Percentiles rank a stretch among this genome's conserved stretches.
Conservation (phyloP, 805 yeast genomes). For the Millerozyma acaciae region DNA sequence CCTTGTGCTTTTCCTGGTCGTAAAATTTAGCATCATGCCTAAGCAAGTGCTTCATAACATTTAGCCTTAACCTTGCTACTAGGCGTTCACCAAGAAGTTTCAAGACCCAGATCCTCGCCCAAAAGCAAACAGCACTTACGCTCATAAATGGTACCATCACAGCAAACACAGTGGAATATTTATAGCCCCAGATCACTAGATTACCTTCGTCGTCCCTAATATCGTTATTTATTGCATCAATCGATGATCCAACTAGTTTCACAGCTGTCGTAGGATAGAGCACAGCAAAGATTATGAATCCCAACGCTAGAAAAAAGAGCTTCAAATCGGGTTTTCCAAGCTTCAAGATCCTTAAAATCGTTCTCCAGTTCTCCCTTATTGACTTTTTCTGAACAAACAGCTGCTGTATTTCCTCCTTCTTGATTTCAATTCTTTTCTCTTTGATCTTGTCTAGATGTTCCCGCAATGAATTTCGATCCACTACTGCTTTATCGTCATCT, state of each 20-base stretch:
- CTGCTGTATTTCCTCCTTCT: slow-evolving; percentile 33
- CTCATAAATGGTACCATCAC: slow-evolving; percentile 44
- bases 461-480: slow-evolving; percentile 17
- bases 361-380: slow-evolving; percentile 30
- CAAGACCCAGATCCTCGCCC: slow-evolving; percentile 45
- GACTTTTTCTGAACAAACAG: slow-evolving; percentile 23
- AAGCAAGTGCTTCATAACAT: slow-evolving; percentile 40
- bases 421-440: slow-evolving; percentile 19
- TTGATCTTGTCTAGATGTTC: slow-evolving; percentile 28
- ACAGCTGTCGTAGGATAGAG: slow-evolving; percentile 42
- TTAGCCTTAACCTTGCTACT: slow-evolving; percentile 39
- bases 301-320: slow-evolving; percentile 36
- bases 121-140: slow-evolving; percentile 40
- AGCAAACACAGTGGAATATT: slow-evolving; percentile 36
- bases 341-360: slow-evolving; percentile 34
- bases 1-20: slow-evolving; percentile 42
- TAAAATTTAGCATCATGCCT: slow-evolving; percentile 41
- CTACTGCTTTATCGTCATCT: neutral
- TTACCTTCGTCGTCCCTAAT: slow-evolving; percentile 35
- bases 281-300: slow-evolving; percentile 41
- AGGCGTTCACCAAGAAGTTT: slow-evolving; percentile 41
- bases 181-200: slow-evolving; percentile 42
- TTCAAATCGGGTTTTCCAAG: slow-evolving; percentile 38
- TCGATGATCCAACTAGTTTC: slow-evolving; percentile 40
- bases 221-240: slow-evolving; percentile 38